These are phyloP conservation scores for Pythium angustatum DNA, from an alignment of 352 stramenopile species.

Conservation along the genomic window DNA sequence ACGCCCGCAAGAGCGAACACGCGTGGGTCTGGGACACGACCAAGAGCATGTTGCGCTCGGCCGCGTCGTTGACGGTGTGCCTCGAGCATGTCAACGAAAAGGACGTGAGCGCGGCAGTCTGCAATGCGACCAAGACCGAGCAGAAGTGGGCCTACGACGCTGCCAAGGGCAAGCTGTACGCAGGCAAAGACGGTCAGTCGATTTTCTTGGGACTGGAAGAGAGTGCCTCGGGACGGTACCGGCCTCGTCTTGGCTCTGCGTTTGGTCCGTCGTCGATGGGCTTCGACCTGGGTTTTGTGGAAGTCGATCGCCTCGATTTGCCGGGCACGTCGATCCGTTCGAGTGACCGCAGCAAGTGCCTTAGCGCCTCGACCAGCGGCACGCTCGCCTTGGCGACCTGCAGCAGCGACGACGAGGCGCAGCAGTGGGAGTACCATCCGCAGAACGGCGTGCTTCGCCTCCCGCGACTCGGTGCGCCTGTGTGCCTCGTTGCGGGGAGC, in stretches of 20 bases:
- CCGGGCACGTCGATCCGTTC: background rate
- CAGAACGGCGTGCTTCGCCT: conserved; percentile 11
- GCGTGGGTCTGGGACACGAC: conserved; percentile 7
- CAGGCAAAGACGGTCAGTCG: background rate
- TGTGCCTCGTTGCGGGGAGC: background rate
- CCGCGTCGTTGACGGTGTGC: background rate
- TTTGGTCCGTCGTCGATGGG: background rate
- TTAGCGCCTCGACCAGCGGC: background rate
- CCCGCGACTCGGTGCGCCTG: background rate
- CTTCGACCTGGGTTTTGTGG: background rate
- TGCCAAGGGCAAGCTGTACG: background rate
- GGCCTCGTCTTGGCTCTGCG: too few relatives aligned
- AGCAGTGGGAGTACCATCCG: conserved; percentile 18
- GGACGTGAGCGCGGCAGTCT: background rate
- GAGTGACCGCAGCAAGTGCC: conserved; percentile 9
- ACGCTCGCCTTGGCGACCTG: background rate
- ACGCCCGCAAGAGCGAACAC: conserved; percentile 8
- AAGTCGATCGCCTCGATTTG: conserved; percentile 10
- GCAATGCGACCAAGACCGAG: background rate
- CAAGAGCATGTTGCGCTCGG: conserved; percentile 13
- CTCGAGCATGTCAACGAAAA: background rate
- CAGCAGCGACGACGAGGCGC: conserved; percentile 4
- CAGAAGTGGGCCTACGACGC: conserved; percentile 12
- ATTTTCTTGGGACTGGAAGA: background rate
- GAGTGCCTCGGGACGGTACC: background rate